A percentile compares a stretch with the other conserved stretches of the same genome.
These are phyloP conservation scores for Lenzites betulinus DNA, from an alignment of 768 basidiomycete species.

Conservation along the genomic window DNA sequence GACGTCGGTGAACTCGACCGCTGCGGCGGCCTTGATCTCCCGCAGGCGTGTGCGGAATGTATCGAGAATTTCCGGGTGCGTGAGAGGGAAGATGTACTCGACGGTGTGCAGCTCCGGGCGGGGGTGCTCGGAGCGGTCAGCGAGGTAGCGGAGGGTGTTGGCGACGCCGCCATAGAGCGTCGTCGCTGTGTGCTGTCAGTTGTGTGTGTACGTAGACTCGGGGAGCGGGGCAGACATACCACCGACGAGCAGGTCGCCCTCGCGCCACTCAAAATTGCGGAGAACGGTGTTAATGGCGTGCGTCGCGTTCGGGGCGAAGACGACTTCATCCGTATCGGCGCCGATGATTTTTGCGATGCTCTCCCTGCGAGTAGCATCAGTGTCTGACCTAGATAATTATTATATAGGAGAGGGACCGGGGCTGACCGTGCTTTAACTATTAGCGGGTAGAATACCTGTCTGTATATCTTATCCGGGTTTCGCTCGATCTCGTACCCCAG, in stretches of 20 bases:
- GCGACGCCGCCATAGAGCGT: conserved; percentile 56
- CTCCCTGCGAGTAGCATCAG: conserved; percentile 37
- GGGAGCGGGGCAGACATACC: no score
- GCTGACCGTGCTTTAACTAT: conserved; percentile 9
- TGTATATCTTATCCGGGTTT: conserved; percentile 24
- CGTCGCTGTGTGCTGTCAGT: conserved; percentile 26
- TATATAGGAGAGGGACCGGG: neutral
- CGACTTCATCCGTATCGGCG: conserved; percentile 56
- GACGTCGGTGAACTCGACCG: conserved; percentile 14
- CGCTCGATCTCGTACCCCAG: conserved; percentile 18
- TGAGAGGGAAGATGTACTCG: conserved; percentile 51
- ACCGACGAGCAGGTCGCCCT: conserved; percentile 63
- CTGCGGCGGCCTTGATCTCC: conserved; percentile 27
- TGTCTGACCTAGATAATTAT: no score
- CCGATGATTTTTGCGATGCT: conserved; percentile 52
- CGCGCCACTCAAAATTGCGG: conserved; percentile 65
- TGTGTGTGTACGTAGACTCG: no score
- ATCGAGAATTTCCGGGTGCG: conserved; percentile 54
- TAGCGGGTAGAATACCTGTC: conserved; percentile 4
- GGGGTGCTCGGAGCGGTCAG: conserved; percentile 50
- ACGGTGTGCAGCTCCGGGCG: conserved; percentile 54
- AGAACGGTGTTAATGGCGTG: conserved; percentile 68
- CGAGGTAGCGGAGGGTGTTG: conserved; percentile 52
- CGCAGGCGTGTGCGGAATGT: conserved; percentile 45
- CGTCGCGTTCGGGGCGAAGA: conserved; percentile 62